Percentiles rank a stretch among this genome's conserved stretches.
These are phyloP conservation scores for Nasturtium officinale DNA, from an alignment of 345 rosid species.

Conservation along the genomic window DNA sequence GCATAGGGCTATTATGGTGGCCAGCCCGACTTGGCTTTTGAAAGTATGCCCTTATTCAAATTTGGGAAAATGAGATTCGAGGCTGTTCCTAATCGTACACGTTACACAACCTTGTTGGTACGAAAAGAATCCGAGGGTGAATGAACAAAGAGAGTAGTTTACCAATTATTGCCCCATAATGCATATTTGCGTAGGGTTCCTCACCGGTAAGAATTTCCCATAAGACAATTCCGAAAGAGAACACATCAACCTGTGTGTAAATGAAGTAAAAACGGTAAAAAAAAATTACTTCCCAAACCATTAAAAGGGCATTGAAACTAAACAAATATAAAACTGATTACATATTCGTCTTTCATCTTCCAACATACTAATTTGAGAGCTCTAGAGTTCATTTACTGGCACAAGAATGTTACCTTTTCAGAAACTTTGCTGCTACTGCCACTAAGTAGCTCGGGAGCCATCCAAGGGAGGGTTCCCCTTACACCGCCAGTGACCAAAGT, in stretches of 20 bases:
- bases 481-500: slow-evolving; percentile 90
- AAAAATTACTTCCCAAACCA: slow-evolving; percentile 18
- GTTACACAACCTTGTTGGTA: slow-evolving; percentile 22
- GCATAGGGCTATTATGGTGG: not conserved
- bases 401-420: slow-evolving; percentile 60
- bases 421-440: slow-evolving; percentile 86
- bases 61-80: not conserved
- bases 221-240: slow-evolving; percentile 81
- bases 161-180: slow-evolving; percentile 93
- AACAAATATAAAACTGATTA: not conserved
- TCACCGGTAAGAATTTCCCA: slow-evolving; percentile 96
- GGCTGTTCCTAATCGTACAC: not conserved
- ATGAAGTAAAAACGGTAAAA: slow-evolving; percentile 24
- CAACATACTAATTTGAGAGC: slow-evolving; percentile 16
- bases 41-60: not conserved
- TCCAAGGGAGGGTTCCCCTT: slow-evolving; percentile 89
- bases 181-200: slow-evolving; percentile 91
- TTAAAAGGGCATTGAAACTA: not conserved
- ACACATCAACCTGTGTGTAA: slow-evolving; percentile 69
- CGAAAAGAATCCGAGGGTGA: not conserved
- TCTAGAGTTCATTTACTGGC: not conserved
- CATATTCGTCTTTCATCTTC: slow-evolving; percentile 5
- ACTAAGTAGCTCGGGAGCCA: slow-evolving; percentile 87
- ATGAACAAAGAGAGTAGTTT: slow-evolving; percentile 2
- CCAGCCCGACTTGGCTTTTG: not conserved